A percentile compares a stretch with the other conserved stretches of the same genome.
Evolutionary conservation across 225 moss, liverwort and hornwort genomes (phyloP).

Genomic region (Polytrichum formosum): DNA sequence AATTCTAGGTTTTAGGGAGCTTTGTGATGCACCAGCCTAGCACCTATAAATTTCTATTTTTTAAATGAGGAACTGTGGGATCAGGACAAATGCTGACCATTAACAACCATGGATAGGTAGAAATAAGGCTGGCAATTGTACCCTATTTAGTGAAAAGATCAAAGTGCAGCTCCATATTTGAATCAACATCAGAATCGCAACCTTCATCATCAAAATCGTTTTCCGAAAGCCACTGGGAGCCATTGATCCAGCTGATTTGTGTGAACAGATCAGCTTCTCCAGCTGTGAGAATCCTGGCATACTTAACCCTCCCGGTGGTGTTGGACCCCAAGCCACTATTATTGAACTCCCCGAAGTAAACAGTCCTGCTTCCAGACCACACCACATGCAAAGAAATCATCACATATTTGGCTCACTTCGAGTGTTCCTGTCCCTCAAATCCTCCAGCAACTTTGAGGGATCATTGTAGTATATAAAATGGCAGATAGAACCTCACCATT

Average conservation of each 20-base stretch:
- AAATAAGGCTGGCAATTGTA: too few species aligned
- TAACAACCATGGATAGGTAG: too few species aligned
- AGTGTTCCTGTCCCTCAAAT: background rate
- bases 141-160: too few species aligned
- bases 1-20: too few species aligned
- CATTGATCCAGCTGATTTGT: conserved; percentile 27
- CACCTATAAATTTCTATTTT: too few species aligned
- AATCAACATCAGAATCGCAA: too few species aligned
- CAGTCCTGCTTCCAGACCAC: conserved; percentile 21
- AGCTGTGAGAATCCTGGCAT: conserved; percentile 12
- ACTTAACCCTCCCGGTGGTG: conserved; percentile 18
- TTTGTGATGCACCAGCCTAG: too few species aligned
- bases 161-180: too few species aligned
- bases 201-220: background rate
- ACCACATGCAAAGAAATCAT: background rate
- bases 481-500: background rate
- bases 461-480: background rate
- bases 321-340: conserved; percentile 33
- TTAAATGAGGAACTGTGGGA: too few species aligned
- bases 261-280: conserved; percentile 20
- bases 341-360: conserved; percentile 33
- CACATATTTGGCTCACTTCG: background rate
- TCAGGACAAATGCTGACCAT: too few species aligned
- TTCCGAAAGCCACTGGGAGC: conserved; percentile 32
- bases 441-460: too few species aligned